phyloP scores from a whole-genome alignment of 495 filamentous ascomycete genomes.

The Chaetomium fimeti region DNA sequence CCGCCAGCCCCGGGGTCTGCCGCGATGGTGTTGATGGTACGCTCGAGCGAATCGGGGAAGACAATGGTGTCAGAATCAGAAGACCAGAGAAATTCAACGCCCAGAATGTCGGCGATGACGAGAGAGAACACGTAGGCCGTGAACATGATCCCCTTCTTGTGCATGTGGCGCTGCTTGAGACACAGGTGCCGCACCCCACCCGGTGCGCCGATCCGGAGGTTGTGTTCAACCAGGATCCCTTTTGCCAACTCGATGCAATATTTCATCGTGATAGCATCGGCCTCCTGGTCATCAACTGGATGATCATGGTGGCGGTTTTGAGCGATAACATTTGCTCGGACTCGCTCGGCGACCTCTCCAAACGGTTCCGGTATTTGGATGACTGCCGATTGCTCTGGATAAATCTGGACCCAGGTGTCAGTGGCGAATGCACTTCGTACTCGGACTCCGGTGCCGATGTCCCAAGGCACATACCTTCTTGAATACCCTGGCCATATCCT shows the following conservation, averaged over 20 bases:
- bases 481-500: slow-evolving; percentile 21
- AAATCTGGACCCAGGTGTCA: slow-evolving; percentile 1
- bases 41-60: slow-evolving; percentile 18
- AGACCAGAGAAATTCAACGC: slow-evolving; percentile 21
- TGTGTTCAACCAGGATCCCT: slow-evolving; percentile 10
- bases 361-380: slow-evolving; percentile 21
- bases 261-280: slow-evolving; percentile 16
- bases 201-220: slow-evolving; percentile 9
- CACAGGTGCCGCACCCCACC: slow-evolving; percentile 14
- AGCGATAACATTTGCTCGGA: slow-evolving; percentile 14
- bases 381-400: slow-evolving; percentile 14
- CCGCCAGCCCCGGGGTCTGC: slow-evolving; percentile 17
- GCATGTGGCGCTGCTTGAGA: slow-evolving; percentile 23
- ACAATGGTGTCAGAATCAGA: slow-evolving; percentile 24
- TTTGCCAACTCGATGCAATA: slow-evolving; percentile 18
- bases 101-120: slow-evolving; percentile 19
- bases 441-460: neutral
- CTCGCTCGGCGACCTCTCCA: slow-evolving; percentile 19
- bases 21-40: slow-evolving; percentile 22
- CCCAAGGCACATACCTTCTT: slow-evolving; percentile 1
- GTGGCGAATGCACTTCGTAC: neutral
- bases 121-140: slow-evolving; percentile 21
- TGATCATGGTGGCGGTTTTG: slow-evolving; percentile 10
- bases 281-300: neutral
- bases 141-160: slow-evolving; percentile 25